phyloP scores from a whole-genome alignment of 306 rosid species.

The Prosopis cineraria region DNA sequence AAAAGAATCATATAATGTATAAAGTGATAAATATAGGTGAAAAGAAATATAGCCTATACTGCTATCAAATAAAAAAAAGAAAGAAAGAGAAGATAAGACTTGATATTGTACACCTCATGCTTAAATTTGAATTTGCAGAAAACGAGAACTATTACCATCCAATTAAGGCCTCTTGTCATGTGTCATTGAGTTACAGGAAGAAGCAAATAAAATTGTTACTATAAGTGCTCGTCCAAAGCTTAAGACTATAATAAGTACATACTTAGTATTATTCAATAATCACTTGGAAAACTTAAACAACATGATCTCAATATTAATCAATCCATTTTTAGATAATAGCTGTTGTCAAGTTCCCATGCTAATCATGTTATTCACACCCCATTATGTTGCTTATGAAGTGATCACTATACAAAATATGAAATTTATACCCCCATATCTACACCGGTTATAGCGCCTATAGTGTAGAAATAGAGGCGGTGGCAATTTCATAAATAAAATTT shows the following conservation, averaged over 20 bases:
- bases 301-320: background rate
- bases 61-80: background rate
- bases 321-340: conserved; percentile 1
- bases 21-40: background rate
- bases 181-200: background rate
- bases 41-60: background rate
- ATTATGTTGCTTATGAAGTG: too few species aligned
- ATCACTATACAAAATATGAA: too few species aligned
- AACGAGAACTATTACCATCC: background rate
- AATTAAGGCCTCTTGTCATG: background rate
- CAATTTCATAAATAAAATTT: too few species aligned
- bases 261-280: background rate
- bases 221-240: background rate
- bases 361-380: too few species aligned
- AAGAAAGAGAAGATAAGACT: background rate
- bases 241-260: background rate
- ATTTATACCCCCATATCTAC: too few species aligned
- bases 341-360: background rate
- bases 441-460: too few species aligned
- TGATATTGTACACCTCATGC: conserved; percentile 6
- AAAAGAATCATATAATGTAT: conserved; percentile 20
- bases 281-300: conserved; percentile 1
- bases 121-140: background rate
- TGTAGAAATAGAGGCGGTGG: too few species aligned
- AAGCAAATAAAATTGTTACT: background rate